Evolutionary conservation across 495 filamentous ascomycete genomes (phyloP).

Genomic region (Aspergillus carlsbadensis): DNA sequence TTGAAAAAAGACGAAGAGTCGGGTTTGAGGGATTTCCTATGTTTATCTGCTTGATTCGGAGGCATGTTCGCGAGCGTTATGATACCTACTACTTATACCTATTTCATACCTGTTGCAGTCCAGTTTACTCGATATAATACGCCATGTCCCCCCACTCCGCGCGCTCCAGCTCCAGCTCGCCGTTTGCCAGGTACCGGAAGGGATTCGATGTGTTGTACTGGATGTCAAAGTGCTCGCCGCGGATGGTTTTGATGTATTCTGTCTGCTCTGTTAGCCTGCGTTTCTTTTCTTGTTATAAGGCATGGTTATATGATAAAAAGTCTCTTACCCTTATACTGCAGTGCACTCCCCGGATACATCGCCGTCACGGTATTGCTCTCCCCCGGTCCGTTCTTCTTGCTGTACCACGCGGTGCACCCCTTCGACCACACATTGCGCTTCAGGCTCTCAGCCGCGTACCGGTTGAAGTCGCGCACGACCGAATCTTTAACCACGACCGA

Average conservation of each 20-base stretch:
- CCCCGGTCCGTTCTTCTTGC: slow-evolving; percentile 27
- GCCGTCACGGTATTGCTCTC: slow-evolving; percentile 33
- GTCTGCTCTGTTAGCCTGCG: neutral
- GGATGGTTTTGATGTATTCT: slow-evolving; percentile 16
- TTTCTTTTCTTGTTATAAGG: neutral
- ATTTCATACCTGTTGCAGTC: too few relatives aligned
- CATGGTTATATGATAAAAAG: neutral
- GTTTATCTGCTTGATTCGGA: too few relatives aligned
- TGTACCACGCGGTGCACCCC: slow-evolving; percentile 49
- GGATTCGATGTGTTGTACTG: slow-evolving; percentile 42
- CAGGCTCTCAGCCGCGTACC: slow-evolving; percentile 35
- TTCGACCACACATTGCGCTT: slow-evolving; percentile 43
- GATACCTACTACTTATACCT: too few relatives aligned
- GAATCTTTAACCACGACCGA: slow-evolving; percentile 34
- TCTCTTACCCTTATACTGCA: slow-evolving; percentile 41
- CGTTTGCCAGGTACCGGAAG: slow-evolving; percentile 50
- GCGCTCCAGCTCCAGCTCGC: slow-evolving; percentile 18
- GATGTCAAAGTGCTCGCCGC: slow-evolving; percentile 47
- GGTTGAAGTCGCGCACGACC: slow-evolving; percentile 38
- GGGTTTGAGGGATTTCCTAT: too few relatives aligned
- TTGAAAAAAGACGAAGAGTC: neutral
- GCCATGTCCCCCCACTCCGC: neutral
- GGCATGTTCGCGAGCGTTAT: too few relatives aligned
- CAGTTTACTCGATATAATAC: slow-evolving; percentile 8
- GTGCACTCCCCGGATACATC: slow-evolving; percentile 40